These are phyloP conservation scores for Oemleria cerasiformis DNA, from an alignment of 306 rosid species.

Conservation along the genomic window DNA sequence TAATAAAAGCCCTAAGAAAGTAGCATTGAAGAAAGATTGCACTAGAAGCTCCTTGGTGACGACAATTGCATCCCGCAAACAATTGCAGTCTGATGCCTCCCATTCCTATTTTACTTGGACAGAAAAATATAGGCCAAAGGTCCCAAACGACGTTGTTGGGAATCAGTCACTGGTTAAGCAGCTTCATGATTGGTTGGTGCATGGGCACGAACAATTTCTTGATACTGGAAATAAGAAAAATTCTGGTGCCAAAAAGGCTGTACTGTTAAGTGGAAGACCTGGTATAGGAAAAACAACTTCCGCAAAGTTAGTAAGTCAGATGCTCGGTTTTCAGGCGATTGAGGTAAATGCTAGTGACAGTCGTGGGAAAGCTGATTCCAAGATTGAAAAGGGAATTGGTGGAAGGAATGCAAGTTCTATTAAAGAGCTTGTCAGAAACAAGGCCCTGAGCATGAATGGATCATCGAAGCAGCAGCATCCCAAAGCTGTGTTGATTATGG, in stretches of 20 bases:
- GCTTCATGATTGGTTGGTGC: conserved; percentile 81
- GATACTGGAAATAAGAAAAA: conserved; percentile 56
- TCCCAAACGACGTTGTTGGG: conserved; percentile 69
- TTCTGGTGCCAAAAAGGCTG: conserved; percentile 66
- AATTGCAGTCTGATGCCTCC: conserved; percentile 41
- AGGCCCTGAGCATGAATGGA: conserved; percentile 58
- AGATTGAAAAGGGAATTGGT: conserved; percentile 77
- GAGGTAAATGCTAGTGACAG: conserved; percentile 99
- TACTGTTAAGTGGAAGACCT: conserved; percentile 87
- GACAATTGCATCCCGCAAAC: conserved; percentile 38
- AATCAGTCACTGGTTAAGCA: conserved; percentile 90
- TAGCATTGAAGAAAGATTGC: conserved; percentile 43
- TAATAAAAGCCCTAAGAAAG: conserved; percentile 45
- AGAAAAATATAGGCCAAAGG: conserved; percentile 75
- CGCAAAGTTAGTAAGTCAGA: conserved; percentile 85
- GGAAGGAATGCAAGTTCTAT: conserved; percentile 90
- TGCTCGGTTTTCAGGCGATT: conserved; percentile 80
- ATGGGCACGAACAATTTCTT: conserved; percentile 82
- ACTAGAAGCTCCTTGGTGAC: conserved; percentile 20
- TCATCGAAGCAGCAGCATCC: conserved; percentile 44
- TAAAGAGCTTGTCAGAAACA: conserved; percentile 79
- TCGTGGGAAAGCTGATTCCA: conserved; percentile 92
- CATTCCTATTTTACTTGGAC: conserved; percentile 67
- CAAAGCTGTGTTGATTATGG: conserved; percentile 93
- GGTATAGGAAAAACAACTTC: conserved; percentile 97